A percentile compares a stretch with the other conserved stretches of the same genome.
Conservation (phyloP, 257 asterid species). For the Anisodus acutangulus region DNA sequence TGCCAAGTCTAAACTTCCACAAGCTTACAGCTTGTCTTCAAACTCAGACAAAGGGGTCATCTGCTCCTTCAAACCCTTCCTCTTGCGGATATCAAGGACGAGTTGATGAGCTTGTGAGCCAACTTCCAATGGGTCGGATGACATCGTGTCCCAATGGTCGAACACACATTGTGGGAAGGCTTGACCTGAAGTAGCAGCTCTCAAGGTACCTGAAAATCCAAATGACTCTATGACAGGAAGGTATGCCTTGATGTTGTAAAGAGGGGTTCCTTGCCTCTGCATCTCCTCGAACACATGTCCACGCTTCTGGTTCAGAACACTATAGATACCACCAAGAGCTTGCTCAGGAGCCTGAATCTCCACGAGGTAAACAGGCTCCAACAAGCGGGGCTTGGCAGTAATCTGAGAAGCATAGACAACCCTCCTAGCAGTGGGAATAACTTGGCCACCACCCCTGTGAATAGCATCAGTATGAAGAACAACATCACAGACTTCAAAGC, state of each 20-base stretch:
- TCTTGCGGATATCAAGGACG: conserved; percentile 47
- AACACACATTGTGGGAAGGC: conserved; percentile 54
- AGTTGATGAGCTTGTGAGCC: conserved; percentile 41
- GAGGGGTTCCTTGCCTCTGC: conserved; percentile 55
- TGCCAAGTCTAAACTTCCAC: not conserved
- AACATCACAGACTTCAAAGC: conserved; percentile 56
- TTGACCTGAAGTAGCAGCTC: conserved; percentile 55
- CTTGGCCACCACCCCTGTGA: conserved; percentile 58
- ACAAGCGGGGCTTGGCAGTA: conserved; percentile 54
- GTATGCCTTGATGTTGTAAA: conserved; percentile 56
- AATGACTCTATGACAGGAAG: conserved; percentile 50
- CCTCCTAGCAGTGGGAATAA: conserved; percentile 55
- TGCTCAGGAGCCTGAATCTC: conserved; percentile 54
- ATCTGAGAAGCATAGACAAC: conserved; percentile 53
- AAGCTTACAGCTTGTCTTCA: conserved; percentile 49
- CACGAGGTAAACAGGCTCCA: conserved; percentile 53
- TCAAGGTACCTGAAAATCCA: conserved; percentile 49
- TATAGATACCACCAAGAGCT: conserved; percentile 52
- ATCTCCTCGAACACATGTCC: conserved; percentile 56
- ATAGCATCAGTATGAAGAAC: conserved; percentile 56
- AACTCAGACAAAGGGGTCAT: conserved; percentile 48
- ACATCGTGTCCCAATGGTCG: conserved; percentile 56
- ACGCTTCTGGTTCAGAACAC: conserved; percentile 56
- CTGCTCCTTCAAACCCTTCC: conserved; percentile 55
- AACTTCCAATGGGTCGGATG: conserved; percentile 45